phyloP scores from a whole-genome alignment of 2,329 filamentous ascomycete species.

The Phyllosticta citriasiana region DNA sequence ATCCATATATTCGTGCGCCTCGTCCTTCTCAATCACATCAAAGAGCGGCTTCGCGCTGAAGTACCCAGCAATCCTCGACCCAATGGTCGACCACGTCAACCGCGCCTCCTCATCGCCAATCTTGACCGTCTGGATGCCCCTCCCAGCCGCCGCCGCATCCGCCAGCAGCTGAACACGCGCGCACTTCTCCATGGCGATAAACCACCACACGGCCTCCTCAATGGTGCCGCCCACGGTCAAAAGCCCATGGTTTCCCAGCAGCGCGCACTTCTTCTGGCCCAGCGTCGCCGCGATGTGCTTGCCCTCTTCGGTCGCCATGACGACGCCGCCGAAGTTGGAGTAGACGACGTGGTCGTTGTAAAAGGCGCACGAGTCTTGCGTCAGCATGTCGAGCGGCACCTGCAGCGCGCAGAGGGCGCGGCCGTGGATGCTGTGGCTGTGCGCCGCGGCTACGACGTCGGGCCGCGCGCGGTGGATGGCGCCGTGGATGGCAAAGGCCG shows the following conservation, averaged over 20 bases:
- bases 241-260: constrained; percentile 46
- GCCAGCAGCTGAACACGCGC: constrained; percentile 44
- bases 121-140: constrained; percentile 54
- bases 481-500: constrained; percentile 51
- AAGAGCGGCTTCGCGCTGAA: constrained; percentile 64
- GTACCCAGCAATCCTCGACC: constrained; percentile 52
- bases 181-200: constrained; percentile 43
- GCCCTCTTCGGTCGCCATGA: constrained; percentile 45
- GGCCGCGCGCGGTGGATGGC: constrained; percentile 50
- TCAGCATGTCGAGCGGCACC: constrained; percentile 47
- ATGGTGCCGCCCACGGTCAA: constrained; percentile 41
- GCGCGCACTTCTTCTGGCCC: constrained; percentile 40
- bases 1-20: not conserved
- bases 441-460: constrained; percentile 49
- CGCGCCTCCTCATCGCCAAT: constrained; percentile 58
- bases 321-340: constrained; percentile 43
- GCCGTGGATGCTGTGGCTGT: constrained; percentile 49
- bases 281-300: constrained; percentile 40
- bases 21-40: constrained; percentile 50
- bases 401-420: constrained; percentile 54
- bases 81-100: constrained; percentile 58
- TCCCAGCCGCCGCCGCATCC: constrained; percentile 48
- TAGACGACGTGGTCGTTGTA: constrained; percentile 47
- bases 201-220: constrained; percentile 46
- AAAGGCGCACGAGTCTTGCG: constrained; percentile 48